Base-by-base conservation (phyloP, 2,329 filamentous ascomycete genomes). In the Penicillium polonicum region DNA sequence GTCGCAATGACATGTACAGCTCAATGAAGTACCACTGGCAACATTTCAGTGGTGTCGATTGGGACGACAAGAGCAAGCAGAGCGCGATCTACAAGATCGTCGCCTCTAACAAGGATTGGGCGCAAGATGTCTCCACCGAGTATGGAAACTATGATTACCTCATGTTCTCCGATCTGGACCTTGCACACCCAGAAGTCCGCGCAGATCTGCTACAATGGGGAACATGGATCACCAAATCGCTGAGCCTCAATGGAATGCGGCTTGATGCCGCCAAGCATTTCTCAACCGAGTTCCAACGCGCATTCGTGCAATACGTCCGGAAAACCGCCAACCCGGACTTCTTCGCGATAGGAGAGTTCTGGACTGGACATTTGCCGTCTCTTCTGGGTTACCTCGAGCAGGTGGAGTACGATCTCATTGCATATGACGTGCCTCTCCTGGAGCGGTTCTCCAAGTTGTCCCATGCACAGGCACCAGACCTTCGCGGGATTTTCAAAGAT, bases 231-330 rank as follows among this genome's bases (percentile, higher is more conserved):
- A 80, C 82, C 1, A 75, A 82, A 6, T 78, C 86, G 58, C 69
- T 89, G 0, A 82, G 83, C 0, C 75, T 91, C 12, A 79, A 82
- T 60, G 88, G 88, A 1, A 86, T 91, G 70, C 80, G 88, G 19
- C 81, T 91, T 50, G 88, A 91, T 70, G 88, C 88, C 13, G 85
- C 87, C 31, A 88, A 90, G 73, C 88, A 91, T 73, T 89, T 87
- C 72, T 87, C 84, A 29, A 82, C 83, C 58, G 78, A 80, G n/a
- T 91, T 91, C 67, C 80, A 87, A 33, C 80, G 79, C 42, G 80
- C 85, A n/a, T 89, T 89, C 73, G 82, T 90, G 50, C 75, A 77
- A 6, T 76, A 82, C 45, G 73, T 89, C 58, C 82, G 83, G 66
- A 76, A 78, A 43, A 74, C 72, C 0, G 76, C 79, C 31, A 82